Evolutionary conservation across 768 basidiomycete species (phyloP), one percentile per base, ranked within the genome.

Genomic region (Suillus decipiens): DNA sequence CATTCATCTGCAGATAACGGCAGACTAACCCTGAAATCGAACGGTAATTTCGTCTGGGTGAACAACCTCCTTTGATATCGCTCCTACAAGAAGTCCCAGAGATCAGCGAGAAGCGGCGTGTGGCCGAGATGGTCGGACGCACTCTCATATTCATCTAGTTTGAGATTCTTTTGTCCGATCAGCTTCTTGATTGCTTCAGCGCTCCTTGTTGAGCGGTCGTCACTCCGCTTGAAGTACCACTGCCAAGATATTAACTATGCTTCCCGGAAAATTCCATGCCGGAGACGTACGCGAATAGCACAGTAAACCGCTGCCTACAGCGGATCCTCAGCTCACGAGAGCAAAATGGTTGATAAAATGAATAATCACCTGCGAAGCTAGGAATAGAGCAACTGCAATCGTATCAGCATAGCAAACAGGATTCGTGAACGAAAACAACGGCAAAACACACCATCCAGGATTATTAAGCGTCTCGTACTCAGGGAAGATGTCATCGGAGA

Each of bases 131-230:
- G 17, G 19, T 34, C n/a, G 22, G 34, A 75, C 89, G 66, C 74
- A 93, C 93, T 78, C 80, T 99, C 96, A 71, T 99, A 93, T 75
- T 98, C 96, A 69, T 92, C 87, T 60, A 99, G 80, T 67, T 92
- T 85, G 5, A 97, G 79, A 56, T 86, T 82, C 45, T 77, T 83
- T 73, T 92, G 89, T 3, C 90, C 90, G 17, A 57, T 41, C 6
- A 57, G 39, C 56, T 57, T 57, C 56, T 57, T 57, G 5, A 57
- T 8, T 57, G 39, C 56, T n/a, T 57, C 56, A 12, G 56, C 56
- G 5, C 56, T 57, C 56, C 41, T 57, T 19, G 24, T 42, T 41
- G 37, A 12, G 5, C 17, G 37, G 56, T 41, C 37, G 17, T 57
- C 56, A 31, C 56, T 31, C 17, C 56, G 56, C 11, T 17, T 28